Evolutionary conservation across 768 basidiomycete genomes (phyloP), one percentile per base, ranked within the genome.

Genomic region (Pulveroboletus sp.): DNA sequence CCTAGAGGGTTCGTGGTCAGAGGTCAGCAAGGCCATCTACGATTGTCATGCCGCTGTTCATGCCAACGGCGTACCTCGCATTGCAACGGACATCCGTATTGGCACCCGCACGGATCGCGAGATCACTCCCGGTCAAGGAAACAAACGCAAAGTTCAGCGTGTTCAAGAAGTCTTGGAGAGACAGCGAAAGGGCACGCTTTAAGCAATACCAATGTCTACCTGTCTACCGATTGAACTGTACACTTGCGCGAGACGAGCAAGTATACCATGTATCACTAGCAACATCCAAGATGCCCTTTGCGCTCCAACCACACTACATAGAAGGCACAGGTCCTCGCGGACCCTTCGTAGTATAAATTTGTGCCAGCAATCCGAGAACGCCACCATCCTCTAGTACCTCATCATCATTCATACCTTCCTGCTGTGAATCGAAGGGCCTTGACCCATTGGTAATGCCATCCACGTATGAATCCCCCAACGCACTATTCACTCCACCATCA

Each of bases 41-140:
- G 89, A 87, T 53, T 96, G 93, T 64, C 95, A 98, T 63, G 77
- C 78, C 24, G 91, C 89, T 2, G 86, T 93, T 6, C 92, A 94
- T 55, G 81, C 78, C 1, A 77, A 79, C 64, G 89, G 89, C 21
- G 78, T 80, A 0, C 81, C 82, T 14, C 81, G 86, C 45, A 78
- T 93, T 46, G 89, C 89, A 10, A 95, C 94, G 11, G 94, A 98
- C 70, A 88, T 97, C 52, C 85, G 95, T 26, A 94, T 98, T 46
- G 95, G 95, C 38, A 97, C 95, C 1, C 82, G 94, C 40, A 76
- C 79, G 21, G 82, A 94, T 68, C 79, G 83, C 52, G 71, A 77
- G 35, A 76, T 84, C 15, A 67, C 70, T 5, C 74, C 76, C 1
- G 86, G 84, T 6, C 73, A 79, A 39, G 92, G 86, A 7, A 96